Evolutionary conservation across 1,139 yeast species (phyloP), one percentile per base, ranked within the genome.

Genomic region (Barnettozyma hawaiiensis): DNA sequence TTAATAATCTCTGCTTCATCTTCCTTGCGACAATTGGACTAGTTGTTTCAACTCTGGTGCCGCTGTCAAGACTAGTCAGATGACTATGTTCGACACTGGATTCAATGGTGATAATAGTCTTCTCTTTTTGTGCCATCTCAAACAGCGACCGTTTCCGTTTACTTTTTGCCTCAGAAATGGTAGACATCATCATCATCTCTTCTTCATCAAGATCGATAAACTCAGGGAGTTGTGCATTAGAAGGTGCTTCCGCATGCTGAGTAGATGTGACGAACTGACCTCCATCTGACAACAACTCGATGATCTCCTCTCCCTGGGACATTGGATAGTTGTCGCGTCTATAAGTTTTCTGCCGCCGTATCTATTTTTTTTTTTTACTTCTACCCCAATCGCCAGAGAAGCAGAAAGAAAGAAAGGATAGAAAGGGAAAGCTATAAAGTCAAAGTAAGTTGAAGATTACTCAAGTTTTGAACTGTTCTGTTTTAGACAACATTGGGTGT

Each of bases 241-340:
- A 27, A 16, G 21, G 27, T 15, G 7, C 12, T 7, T n/a, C 21
- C 15, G n/a, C n/a, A n/a, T 36, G 23, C 20, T 37, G 44, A 10
- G 38, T 37, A 7, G 41, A 37, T 8, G 39, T 34, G 10, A 36
- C 12, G 9, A 34, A 21, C 21, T 18, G 21, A 4, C 31, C 43
- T 6, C 32, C 38, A 7, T 42, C 38, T 5, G 35, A 32, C 2
- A 20, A 27, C 32, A 24, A 24, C 33, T 12, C 35, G 18, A 18
- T 22, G 27, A 21, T 22, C 21, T 21, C 24, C 21, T 21, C 24
- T 12, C n/a, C 18, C 26, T 8, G 35, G 3, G n/a, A 9, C 23
- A 19, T 32, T n/a, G 35, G 12, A 16, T 16, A 7, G 5, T 4
- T 7, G 12, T 5, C 11, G 6, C 15, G 6, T 26, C 7, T 11